Base-by-base conservation (phyloP, 2,329 filamentous ascomycete species). In the Hymenoscyphus occultus region DNA sequence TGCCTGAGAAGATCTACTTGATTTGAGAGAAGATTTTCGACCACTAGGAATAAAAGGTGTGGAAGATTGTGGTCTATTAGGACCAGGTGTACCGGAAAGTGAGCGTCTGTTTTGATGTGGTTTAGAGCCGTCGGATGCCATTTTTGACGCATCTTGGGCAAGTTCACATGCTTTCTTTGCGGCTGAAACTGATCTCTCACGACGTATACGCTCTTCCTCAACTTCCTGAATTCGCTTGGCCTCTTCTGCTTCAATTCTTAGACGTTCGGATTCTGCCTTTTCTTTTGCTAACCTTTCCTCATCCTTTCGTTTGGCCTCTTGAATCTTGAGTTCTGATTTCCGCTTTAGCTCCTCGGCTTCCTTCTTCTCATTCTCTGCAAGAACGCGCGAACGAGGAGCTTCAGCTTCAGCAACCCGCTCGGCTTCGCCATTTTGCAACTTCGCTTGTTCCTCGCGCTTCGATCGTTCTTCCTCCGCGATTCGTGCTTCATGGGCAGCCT, bases 41-140 rank as follows among this genome's bases (percentile, higher is more conserved):
- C 70, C 68, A 32, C 39, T 64, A 16, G 73, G 72, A 39, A 74
- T 69, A 51, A 70, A 70, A 1, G 72, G 64, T 13, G 73, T 74
- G 1, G 71, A 68, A 3, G 72, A 73, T 54, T 69, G 68, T 13
- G 62, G 61, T 16, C 63, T 68, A 12, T 58, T 28, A 39, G 61
- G 60, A 40, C 32, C 60, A 10, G 60, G 60, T n/a, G 60, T 62
- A 35, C 32, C 39, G 16, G 45, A 56, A 40, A 40, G 10, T 1
- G 60, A 62, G 10, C 48, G 45, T 39, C 40, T 39, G 35, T 19
- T 51, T 54, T 22, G 42, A 39, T 4, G n/a, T n/a, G 14, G 13
- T 22, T 58, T 32, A 7, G 19, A 19, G 22, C 45, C 22, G 12
- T 51, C 45, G 19, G 45, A 51, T 51, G 45, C 45, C n/a, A 28